These are phyloP conservation scores for Phaeophleospora eucalypticola DNA, from an alignment of 2,329 filamentous ascomycete genomes.

Conservation along the genomic window DNA sequence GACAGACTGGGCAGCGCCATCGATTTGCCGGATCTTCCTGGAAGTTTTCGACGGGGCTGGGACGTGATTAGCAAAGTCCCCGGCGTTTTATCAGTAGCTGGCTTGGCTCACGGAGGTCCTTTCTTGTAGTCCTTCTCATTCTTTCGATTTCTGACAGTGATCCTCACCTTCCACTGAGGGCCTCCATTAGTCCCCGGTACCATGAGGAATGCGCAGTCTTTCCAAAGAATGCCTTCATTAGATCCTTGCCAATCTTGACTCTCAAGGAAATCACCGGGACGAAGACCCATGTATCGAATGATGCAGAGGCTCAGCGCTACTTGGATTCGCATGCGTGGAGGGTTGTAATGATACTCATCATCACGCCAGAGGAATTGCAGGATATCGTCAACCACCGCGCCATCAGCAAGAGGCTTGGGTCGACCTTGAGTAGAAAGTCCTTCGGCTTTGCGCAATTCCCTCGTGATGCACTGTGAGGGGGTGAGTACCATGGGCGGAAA, in stretches of 20 bases:
- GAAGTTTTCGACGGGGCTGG: background rate
- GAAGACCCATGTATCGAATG: constrained; percentile 8
- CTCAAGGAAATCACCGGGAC: constrained; percentile 15
- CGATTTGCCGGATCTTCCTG: constrained; percentile 1
- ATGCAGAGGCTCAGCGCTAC: constrained; percentile 6
- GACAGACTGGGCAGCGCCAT: constrained; percentile 8
- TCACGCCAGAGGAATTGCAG: constrained; percentile 11
- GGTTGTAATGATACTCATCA: constrained; percentile 9
- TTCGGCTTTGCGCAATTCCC: too few species aligned
- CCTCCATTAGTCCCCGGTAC: background rate
- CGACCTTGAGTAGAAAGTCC: too few species aligned
- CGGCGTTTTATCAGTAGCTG: background rate
- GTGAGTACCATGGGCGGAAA: too few species aligned
- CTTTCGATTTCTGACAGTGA: constrained; percentile 10
- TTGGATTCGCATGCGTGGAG: constrained; percentile 10
- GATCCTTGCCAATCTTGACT: constrained; percentile 1
- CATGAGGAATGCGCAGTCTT: constrained; percentile 3
- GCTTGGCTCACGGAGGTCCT: constrained; percentile 1
- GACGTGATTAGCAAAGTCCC: background rate
- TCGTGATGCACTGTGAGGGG: too few species aligned
- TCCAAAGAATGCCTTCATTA: constrained; percentile 11
- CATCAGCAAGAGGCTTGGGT: constrained; percentile 7
- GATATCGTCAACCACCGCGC: constrained; percentile 8
- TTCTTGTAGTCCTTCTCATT: background rate
- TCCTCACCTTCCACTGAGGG: background rate